phyloP scores from a whole-genome alignment of 352 stramenopile genomes.

The Pythium vanterpoolii region DNA sequence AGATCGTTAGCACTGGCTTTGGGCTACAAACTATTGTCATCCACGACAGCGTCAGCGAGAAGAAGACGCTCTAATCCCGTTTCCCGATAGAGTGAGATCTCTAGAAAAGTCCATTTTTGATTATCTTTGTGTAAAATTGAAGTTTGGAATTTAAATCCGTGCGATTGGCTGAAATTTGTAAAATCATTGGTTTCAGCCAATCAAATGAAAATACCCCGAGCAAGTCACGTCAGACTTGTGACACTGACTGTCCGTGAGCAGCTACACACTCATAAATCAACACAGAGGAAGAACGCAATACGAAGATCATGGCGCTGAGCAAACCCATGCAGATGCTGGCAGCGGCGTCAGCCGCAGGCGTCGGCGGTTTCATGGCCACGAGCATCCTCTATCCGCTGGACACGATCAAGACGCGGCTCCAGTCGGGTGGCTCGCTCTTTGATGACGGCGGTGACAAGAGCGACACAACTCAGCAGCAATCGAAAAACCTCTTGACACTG shows the following conservation, averaged over 20 bases:
- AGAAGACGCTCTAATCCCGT: constrained; percentile 8
- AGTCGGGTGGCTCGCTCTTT: constrained; percentile 62
- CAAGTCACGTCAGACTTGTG: constrained; percentile 13
- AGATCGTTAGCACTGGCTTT: constrained; percentile 46
- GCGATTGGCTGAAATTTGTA: constrained; percentile 10
- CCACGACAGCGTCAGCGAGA: constrained; percentile 18
- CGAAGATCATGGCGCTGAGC: constrained; percentile 50
- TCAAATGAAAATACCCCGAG: neutral
- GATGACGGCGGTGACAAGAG: constrained; percentile 26
- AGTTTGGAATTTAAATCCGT: constrained; percentile 1
- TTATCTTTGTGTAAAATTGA: constrained; percentile 15
- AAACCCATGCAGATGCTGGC: constrained; percentile 85
- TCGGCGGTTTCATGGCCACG: constrained; percentile 75
- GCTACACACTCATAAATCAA: neutral
- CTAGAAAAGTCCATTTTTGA: neutral
- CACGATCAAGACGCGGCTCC: constrained; percentile 87
- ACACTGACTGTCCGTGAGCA: neutral
- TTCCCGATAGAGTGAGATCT: too few relatives aligned
- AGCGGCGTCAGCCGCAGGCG: constrained; percentile 66
- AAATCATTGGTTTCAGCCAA: constrained; percentile 9
- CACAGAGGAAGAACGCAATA: neutral
- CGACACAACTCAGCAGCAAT: too few relatives aligned
- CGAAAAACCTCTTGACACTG: constrained; percentile 32
- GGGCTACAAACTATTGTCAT: constrained; percentile 72
- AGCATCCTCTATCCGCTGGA: constrained; percentile 82